A percentile compares a stretch with the other conserved stretches of the same genome.
These are phyloP conservation scores for Coelastrella sp. DNA, from an alignment of 139 green algal genomes.

Conservation along the genomic window DNA sequence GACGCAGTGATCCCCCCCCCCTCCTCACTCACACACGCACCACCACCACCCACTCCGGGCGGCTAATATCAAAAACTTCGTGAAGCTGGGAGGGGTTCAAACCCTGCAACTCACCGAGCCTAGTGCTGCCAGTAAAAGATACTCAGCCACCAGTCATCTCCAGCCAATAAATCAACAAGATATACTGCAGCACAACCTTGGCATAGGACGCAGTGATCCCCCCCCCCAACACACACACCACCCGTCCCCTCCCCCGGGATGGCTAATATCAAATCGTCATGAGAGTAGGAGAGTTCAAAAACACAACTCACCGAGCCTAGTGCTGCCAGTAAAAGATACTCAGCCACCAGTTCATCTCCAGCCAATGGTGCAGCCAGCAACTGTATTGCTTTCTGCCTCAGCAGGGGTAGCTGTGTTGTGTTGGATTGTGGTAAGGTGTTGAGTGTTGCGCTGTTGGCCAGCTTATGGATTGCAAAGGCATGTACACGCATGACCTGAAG, in stretches of 20 bases:
- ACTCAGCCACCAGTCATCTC: conserved; percentile 86
- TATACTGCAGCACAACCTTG: conserved; percentile 15
- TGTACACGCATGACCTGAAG: conserved; percentile 55
- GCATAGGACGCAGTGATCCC: neutral
- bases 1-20: neutral
- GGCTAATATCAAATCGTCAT: neutral
- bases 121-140: conserved; percentile 76
- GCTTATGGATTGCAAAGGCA: too few relatives aligned
- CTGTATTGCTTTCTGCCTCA: conserved; percentile 36
- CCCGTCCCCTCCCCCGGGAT: neutral
- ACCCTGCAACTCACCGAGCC: conserved; percentile 53
- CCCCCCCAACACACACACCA: neutral
- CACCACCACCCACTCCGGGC: neutral
- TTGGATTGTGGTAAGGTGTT: neutral
- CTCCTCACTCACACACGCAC: too few relatives aligned
- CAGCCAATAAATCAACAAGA: conserved; percentile 67
- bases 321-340: conserved; percentile 82
- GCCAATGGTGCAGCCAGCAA: conserved; percentile 68
- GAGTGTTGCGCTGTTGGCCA: too few relatives aligned
- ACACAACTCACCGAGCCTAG: conserved; percentile 52
- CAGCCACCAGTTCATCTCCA: conserved; percentile 80
- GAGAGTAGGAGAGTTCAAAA: neutral
- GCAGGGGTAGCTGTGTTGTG: neutral
- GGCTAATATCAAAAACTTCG: too few relatives aligned
- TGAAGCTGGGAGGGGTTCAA: too few relatives aligned